These are phyloP conservation scores for Colletotrichum aenigma DNA, from an alignment of 2,329 filamentous ascomycete genomes.

Conservation along the genomic window DNA sequence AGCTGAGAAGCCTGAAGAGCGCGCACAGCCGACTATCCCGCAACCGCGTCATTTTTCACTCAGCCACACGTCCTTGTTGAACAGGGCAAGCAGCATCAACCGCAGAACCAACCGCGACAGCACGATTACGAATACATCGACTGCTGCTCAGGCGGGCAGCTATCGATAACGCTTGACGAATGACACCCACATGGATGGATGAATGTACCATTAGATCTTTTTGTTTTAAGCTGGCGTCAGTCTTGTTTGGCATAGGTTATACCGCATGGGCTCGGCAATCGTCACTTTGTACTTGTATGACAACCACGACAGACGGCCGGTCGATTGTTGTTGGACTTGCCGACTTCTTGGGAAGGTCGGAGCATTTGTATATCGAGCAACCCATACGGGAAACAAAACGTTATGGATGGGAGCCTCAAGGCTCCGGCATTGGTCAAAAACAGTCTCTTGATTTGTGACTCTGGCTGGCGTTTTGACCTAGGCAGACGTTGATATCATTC, in stretches of 20 bases:
- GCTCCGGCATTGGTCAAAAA: neutral
- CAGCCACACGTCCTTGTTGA: constrained; percentile 43
- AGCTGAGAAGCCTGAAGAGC: constrained; percentile 44
- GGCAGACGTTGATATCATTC: neutral
- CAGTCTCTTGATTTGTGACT: neutral
- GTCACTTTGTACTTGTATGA: constrained; percentile 17
- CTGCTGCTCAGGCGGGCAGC: constrained; percentile 42
- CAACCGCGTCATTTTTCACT: constrained; percentile 46
- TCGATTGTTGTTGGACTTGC: constrained; percentile 7
- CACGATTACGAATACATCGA: constrained; percentile 42
- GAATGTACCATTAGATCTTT: constrained; percentile 25
- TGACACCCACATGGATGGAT: constrained; percentile 24
- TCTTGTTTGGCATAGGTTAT: constrained; percentile 20
- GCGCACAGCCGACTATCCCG: constrained; percentile 30
- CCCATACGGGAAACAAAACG: constrained; percentile 10
- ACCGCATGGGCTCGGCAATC: constrained; percentile 13
- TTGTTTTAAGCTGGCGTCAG: constrained; percentile 19
- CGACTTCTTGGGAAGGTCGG: neutral
- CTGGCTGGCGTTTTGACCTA: neutral
- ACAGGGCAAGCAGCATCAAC: constrained; percentile 51
- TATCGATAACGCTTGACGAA: constrained; percentile 47
- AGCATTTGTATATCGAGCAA: constrained; percentile 17
- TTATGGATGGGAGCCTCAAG: neutral
- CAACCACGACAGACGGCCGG: constrained; percentile 20
- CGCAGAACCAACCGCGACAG: constrained; percentile 48